A percentile compares a stretch with the other conserved stretches of the same genome.
These are phyloP conservation scores for Paxillus rubicundulus DNA, from an alignment of 768 basidiomycete species.

Conservation along the genomic window DNA sequence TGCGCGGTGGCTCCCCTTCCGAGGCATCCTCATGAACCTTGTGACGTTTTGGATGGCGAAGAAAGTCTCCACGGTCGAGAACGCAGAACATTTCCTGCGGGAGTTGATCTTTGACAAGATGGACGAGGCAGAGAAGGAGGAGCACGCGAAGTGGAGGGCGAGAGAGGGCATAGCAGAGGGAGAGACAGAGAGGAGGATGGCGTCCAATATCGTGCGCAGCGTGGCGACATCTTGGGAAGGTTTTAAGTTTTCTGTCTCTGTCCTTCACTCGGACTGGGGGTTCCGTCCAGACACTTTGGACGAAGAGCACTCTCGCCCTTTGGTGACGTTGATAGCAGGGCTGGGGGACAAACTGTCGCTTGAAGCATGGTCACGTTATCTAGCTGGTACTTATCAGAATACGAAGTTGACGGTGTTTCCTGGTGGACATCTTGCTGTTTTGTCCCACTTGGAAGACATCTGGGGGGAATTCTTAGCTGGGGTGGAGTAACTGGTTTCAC, in stretches of 20 bases:
- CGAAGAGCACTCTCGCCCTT: conserved; percentile 42
- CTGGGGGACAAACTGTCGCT: conserved; percentile 42
- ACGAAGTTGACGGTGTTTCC: conserved; percentile 38
- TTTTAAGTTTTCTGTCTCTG: conserved; percentile 40
- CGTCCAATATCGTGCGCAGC: conserved; percentile 44
- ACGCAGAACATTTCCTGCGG: conserved; percentile 44
- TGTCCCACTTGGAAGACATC: conserved; percentile 46
- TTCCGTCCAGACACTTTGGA: conserved; percentile 43
- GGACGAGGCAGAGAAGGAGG: conserved; percentile 34
- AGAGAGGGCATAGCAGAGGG: conserved; percentile 40
- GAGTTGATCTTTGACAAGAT: conserved; percentile 39
- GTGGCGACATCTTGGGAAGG: conserved; percentile 52
- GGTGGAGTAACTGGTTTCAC: conserved; percentile 8
- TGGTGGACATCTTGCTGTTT: conserved; percentile 50
- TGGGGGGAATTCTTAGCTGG: conserved; percentile 36
- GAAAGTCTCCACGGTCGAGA: conserved; percentile 38
- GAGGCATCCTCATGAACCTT: conserved; percentile 31
- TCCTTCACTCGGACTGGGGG: conserved; percentile 53
- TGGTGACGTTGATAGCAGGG: conserved; percentile 44
- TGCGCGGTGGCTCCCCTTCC: conserved; percentile 41
- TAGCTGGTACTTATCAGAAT: conserved; percentile 46
- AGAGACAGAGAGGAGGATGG: conserved; percentile 41
- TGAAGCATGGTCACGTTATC: conserved; percentile 44
- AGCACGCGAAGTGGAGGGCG: conserved; percentile 41
- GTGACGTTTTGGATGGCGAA: conserved; percentile 30